Base-by-base conservation (phyloP, 371 early-diverging fungal genomes). In the Mucor indicus region DNA sequence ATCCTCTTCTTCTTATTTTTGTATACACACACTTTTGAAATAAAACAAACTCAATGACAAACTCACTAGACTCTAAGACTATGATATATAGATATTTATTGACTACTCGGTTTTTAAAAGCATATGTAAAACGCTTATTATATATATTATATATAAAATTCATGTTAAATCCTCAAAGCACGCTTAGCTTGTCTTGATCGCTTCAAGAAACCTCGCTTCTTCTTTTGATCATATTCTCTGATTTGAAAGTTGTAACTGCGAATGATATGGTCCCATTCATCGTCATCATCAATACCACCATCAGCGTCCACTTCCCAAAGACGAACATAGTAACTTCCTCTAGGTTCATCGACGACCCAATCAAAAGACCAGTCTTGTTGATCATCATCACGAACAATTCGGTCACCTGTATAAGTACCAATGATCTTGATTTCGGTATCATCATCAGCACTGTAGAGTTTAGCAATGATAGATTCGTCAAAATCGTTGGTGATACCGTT, bases 251-350 rank as follows among this genome's bases (percentile, higher is more conserved):
- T 25, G 19, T 48, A 17, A 16, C 55, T 55, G n/a, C 44, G 20
- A 19, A 37, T 38, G 25, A 10, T 16, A n/a, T 54, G 29, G 23
- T 54, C 55, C 20, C 39, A 36, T 20, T 55, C 55, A 38, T 49
- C 49, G 21, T 55, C 55, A 24, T 55, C 55, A 23, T 45, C 54
- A 36, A 33, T 21, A 20, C 29, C 41, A 9, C 48, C 48, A 22
- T 54, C 55, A 24, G 39, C 49, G 32, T 53, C 53, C 27, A 40
- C 33, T 25, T 55, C 55, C 23, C 21, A 47, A 12, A 55, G 37
- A 24, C 37, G 33, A 27, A 55, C 44, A 11, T 38, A 44, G 30
- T 55, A 55, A 6, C 15, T 32, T 10, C 55, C 55, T 30, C 16
- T 23, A 20, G 36, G 31, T 8, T 44, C 49, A 55, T 55, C 55